phyloP scores from a whole-genome alignment of 331 rosid genomes.

The Quercus lobata region DNA sequence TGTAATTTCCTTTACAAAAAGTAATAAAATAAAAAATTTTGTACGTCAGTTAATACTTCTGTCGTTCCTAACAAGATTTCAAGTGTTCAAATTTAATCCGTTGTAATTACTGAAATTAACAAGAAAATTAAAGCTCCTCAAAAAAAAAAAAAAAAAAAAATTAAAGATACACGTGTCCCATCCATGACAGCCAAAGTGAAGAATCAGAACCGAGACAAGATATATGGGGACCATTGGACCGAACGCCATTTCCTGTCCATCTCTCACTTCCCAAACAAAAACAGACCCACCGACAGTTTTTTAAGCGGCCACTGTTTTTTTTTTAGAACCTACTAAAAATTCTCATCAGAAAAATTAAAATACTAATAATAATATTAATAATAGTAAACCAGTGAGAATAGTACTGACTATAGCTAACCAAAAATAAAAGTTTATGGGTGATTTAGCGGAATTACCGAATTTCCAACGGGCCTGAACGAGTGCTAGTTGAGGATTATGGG shows the following conservation, averaged over 20 bases:
- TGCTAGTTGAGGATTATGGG: conserved; percentile 65
- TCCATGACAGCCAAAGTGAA: neutral
- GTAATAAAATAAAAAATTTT: too few species aligned
- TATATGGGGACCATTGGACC: conserved; percentile 17
- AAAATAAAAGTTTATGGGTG: neutral
- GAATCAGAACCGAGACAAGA: too few species aligned
- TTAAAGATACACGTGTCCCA: conserved; percentile 28
- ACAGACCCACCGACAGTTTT: conserved; percentile 62
- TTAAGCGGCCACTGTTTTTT: conserved; percentile 1
- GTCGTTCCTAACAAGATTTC: too few species aligned
- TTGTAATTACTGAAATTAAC: too few species aligned
- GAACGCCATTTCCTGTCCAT: conserved; percentile 5
- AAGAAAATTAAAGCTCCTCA: too few species aligned
- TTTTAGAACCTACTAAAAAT: conserved; percentile 1
- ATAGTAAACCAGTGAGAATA: neutral
- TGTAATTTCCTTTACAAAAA: too few species aligned
- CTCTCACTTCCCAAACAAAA: conserved; percentile 12
- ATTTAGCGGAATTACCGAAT: conserved; percentile 51
- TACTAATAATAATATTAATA: neutral
- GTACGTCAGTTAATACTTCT: too few species aligned
- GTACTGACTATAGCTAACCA: neutral
- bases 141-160: neutral
- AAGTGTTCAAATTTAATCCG: too few species aligned
- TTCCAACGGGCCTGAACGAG: conserved; percentile 94
- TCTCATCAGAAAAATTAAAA: neutral